phyloP scores from a whole-genome alignment of 2,329 filamentous ascomycete genomes.

The Alternaria sp. region DNA sequence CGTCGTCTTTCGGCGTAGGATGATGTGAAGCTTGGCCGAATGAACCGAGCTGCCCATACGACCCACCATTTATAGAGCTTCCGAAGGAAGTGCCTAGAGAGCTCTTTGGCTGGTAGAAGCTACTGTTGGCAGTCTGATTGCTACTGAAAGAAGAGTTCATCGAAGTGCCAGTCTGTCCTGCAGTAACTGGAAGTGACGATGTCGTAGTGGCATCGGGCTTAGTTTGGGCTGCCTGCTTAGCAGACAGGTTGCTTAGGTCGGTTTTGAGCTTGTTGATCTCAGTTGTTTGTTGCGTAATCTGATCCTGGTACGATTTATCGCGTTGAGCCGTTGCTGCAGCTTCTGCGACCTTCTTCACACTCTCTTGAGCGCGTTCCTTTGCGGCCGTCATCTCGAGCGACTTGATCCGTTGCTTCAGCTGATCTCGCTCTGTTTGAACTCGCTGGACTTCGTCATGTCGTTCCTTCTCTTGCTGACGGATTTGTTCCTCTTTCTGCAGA shows the following conservation, averaged over 20 bases:
- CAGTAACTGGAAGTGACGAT: neutral
- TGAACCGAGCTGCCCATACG: neutral
- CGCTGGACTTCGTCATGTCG: neutral
- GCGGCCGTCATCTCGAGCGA: neutral
- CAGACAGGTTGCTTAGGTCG: neutral
- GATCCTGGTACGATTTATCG: neutral
- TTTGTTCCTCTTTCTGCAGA: neutral
- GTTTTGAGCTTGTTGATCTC: neutral
- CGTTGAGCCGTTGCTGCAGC: neutral
- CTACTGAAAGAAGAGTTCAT: neutral
- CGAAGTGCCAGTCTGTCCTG: neutral
- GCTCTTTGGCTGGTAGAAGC: neutral
- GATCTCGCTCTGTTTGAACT: neutral
- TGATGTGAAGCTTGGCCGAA: neutral
- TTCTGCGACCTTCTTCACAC: neutral
- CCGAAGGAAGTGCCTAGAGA: neutral
- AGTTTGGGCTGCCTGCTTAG: neutral
- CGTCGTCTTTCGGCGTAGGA: neutral
- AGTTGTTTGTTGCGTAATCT: neutral
- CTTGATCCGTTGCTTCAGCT: neutral
- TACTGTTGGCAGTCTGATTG: neutral
- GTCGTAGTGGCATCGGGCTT: neutral
- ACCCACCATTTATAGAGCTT: neutral
- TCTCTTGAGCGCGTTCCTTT: neutral
- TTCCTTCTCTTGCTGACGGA: neutral